Evolutionary conservation across 345 rosid genomes (phyloP), one percentile per base, ranked within the genome.

Genomic region (Bruguiera parviflora): DNA sequence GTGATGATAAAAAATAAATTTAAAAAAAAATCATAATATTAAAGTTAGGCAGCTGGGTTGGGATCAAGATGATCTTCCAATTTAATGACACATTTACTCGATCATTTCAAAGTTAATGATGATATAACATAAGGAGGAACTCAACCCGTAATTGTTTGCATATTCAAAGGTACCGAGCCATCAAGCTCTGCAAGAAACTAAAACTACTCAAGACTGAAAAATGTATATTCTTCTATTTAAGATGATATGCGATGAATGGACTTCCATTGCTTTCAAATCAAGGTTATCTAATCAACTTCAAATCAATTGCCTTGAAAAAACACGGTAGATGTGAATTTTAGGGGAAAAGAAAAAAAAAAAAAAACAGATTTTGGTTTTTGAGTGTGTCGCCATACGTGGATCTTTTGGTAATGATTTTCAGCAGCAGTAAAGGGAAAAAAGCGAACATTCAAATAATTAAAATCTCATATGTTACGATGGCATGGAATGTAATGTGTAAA

Each of bases 181-280:
- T 6, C 39, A 35, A 35, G 39, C 15, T 39, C 47, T 3, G 1
- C 5, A 4, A 18, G 4, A 19, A 69, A 33, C 22, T 29, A 19
- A 31, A 59, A 9, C 15, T 9, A 21, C 70, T 0, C 51, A 47
- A 47, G 8, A 65, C 66, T 32, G 65, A 29, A 39, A 35, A 51
- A 58, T 6, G 43, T 3, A 6, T 15, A 55, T 46, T 47, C 13
- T 16, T 32, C 10, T 21, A 53, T 49, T 53, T 37, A 56, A 28
- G 43, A 53, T 37, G 13, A 64, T 71, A 71, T 43, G 29, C 19
- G 21, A 75, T 73, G 82, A 80, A 82, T 81, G 78, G 83, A 80
- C 73, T 70, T 79, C 75, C 83, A 80, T 52, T 62, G 68, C 59
- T 73, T 61, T 73, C 65, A 66, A 78, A 74, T 83, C 66, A 78